phyloP scores from a whole-genome alignment of 331 rosid genomes.

The Quercus lobata region DNA sequence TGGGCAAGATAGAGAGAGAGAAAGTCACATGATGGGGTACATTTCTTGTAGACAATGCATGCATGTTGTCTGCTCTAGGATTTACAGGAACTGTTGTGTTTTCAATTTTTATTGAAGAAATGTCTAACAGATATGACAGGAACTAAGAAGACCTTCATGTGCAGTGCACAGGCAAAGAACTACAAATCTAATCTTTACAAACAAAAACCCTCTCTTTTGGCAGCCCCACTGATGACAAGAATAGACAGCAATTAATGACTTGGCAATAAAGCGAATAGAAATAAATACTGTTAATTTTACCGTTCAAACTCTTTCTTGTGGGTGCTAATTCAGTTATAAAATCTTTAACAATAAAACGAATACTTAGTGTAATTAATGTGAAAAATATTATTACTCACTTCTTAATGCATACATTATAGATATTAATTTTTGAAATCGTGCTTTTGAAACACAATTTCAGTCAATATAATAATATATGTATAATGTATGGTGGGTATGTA shows the following conservation, averaged over 20 bases:
- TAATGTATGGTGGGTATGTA: too few species aligned
- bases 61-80: slow-evolving; percentile 36
- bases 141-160: slow-evolving; percentile 40
- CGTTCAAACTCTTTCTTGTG: accelerated
- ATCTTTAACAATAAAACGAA: too few species aligned
- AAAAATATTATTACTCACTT: too few species aligned
- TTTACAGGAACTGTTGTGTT: slow-evolving; percentile 25
- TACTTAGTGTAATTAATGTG: too few species aligned
- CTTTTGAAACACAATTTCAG: too few species aligned
- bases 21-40: slow-evolving; percentile 15
- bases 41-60: slow-evolving; percentile 20
- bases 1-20: background rate
- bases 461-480: too few species aligned
- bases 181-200: background rate
- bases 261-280: too few species aligned
- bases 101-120: slow-evolving; percentile 15
- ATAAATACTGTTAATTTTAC: too few species aligned
- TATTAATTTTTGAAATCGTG: too few species aligned
- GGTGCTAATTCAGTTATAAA: accelerated
- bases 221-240: slow-evolving; percentile 4
- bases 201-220: slow-evolving; percentile 29
- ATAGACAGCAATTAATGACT: too few species aligned
- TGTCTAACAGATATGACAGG: slow-evolving; percentile 33
- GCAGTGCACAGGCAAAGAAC: slow-evolving; percentile 27
- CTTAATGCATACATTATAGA: too few species aligned